phyloP scores from a whole-genome alignment of 1,284 basidiomycete genomes.

The Fomes fomentarius region DNA sequence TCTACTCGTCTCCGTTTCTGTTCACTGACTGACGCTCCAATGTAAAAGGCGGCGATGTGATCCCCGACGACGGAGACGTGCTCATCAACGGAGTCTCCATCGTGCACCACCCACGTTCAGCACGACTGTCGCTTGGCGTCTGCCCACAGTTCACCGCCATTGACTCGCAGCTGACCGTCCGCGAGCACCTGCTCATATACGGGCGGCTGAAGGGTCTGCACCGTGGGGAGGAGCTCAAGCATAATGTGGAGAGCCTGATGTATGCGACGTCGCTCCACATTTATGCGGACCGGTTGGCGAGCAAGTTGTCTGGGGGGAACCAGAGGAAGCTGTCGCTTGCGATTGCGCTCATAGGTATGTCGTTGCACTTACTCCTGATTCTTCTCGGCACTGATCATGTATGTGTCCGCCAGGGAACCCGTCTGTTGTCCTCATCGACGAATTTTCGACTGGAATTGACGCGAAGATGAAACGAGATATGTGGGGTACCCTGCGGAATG shows the following conservation, averaged over 20 bases:
- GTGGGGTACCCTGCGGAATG: conserved; percentile 73
- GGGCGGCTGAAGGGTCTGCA: conserved; percentile 70
- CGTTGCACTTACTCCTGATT: background rate
- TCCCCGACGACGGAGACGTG: conserved; percentile 68
- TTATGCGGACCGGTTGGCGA: conserved; percentile 74
- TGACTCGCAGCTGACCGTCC: conserved; percentile 75
- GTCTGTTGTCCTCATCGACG: conserved; percentile 78
- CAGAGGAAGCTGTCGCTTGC: conserved; percentile 80
- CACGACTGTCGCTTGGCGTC: conserved; percentile 72
- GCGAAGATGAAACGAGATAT: conserved; percentile 84
- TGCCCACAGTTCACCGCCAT: conserved; percentile 87
- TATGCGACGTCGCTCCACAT: conserved; percentile 57
- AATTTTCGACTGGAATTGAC: conserved; percentile 84
- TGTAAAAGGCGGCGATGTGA: conserved; percentile 57
- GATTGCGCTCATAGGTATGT: conserved; percentile 74
- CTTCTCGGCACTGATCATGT: no score
- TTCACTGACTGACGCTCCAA: background rate
- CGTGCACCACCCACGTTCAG: conserved; percentile 57
- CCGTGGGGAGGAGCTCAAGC: conserved; percentile 48
- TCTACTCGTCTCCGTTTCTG: no score
- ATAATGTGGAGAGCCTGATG: conserved; percentile 63
- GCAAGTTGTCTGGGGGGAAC: conserved; percentile 78
- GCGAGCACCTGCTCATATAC: conserved; percentile 73
- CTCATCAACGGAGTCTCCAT: conserved; percentile 67
- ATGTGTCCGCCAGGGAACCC: conserved; percentile 60